Evolutionary conservation across 225 moss, liverwort and hornwort genomes (phyloP).

Genomic region (Polytrichum commune): DNA sequence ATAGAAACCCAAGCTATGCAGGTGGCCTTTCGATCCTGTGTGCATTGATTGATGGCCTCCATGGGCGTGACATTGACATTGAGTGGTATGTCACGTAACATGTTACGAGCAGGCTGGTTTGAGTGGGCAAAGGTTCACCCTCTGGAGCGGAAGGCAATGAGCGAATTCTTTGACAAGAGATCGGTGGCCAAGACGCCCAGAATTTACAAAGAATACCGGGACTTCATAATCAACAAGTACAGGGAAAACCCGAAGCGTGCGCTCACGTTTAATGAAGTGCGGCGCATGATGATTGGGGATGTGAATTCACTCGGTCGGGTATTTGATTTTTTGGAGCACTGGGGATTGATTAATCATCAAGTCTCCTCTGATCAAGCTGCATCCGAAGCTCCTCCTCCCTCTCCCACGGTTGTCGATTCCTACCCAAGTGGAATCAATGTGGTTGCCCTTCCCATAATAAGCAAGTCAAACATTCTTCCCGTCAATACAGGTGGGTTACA

Average conservation of each 20-base stretch:
- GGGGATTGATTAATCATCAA: conserved; percentile 94
- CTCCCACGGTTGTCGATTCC: conserved; percentile 54
- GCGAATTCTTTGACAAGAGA: conserved; percentile 88
- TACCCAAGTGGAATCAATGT: conserved; percentile 55
- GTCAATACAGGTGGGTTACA: conserved; percentile 38
- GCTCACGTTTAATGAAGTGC: conserved; percentile 78
- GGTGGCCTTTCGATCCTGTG: not conserved
- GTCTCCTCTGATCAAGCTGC: conserved; percentile 40
- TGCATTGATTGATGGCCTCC: not conserved
- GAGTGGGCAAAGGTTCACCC: conserved; percentile 75
- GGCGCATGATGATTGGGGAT: conserved; percentile 89
- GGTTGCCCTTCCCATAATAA: conserved; percentile 30
- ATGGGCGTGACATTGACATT: not conserved
- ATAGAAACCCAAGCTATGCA: too few species aligned
- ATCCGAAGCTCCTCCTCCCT: conserved; percentile 38
- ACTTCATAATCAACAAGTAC: conserved; percentile 94
- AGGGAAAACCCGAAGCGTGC: conserved; percentile 74
- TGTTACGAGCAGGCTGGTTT: conserved; percentile 77
- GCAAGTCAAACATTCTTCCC: conserved; percentile 4
- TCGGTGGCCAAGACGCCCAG: conserved; percentile 85
- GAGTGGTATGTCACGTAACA: too few species aligned
- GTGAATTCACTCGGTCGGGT: conserved; percentile 83
- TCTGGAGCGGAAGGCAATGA: conserved; percentile 68
- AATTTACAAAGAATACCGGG: conserved; percentile 95
- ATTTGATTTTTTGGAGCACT: conserved; percentile 90